Conservation (phyloP, 2,329 filamentous ascomycete genomes). For the Davidsoniella eucalypti region DNA sequence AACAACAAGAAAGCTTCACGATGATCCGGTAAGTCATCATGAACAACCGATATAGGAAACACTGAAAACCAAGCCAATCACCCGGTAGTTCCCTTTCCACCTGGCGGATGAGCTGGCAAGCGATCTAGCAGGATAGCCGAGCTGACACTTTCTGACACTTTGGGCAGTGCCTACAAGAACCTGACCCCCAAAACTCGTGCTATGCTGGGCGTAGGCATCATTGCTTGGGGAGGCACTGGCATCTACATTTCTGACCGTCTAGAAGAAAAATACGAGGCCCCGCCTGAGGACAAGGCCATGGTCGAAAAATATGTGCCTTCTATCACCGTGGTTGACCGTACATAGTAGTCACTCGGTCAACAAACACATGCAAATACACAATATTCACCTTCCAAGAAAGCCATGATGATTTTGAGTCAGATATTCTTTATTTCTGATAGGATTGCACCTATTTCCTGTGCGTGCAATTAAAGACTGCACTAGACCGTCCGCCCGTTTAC, state of each 20-base stretch:
- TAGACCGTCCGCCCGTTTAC: too few species aligned
- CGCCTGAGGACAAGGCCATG: slow-evolving; percentile 54
- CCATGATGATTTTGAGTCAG: too few species aligned
- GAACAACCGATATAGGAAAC: background rate
- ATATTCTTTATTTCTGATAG: too few species aligned
- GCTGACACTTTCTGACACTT: too few species aligned
- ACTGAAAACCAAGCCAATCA: too few species aligned
- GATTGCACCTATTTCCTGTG: too few species aligned
- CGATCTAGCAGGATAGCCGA: background rate
- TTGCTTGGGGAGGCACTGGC: slow-evolving; percentile 60
- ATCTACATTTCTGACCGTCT: slow-evolving; percentile 57
- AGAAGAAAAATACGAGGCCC: slow-evolving; percentile 58
- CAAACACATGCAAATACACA: too few species aligned
- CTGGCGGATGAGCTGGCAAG: background rate
- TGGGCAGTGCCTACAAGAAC: slow-evolving; percentile 47
- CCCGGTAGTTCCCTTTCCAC: too few species aligned
- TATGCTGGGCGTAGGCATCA: slow-evolving; percentile 54
- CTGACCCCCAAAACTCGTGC: slow-evolving; percentile 55
- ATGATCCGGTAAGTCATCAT: background rate
- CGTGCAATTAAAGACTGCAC: too few species aligned
- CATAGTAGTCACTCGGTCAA: too few species aligned
- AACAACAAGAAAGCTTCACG: background rate
- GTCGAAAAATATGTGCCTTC: slow-evolving; percentile 45
- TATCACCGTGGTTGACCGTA: slow-evolving; percentile 40
- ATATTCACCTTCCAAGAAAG: too few species aligned